A percentile compares a stretch with the other conserved stretches of the same genome.
Evolutionary conservation across 2,329 filamentous ascomycete genomes (phyloP).

Genomic region (Aspergillus oerlinghausenensis): DNA sequence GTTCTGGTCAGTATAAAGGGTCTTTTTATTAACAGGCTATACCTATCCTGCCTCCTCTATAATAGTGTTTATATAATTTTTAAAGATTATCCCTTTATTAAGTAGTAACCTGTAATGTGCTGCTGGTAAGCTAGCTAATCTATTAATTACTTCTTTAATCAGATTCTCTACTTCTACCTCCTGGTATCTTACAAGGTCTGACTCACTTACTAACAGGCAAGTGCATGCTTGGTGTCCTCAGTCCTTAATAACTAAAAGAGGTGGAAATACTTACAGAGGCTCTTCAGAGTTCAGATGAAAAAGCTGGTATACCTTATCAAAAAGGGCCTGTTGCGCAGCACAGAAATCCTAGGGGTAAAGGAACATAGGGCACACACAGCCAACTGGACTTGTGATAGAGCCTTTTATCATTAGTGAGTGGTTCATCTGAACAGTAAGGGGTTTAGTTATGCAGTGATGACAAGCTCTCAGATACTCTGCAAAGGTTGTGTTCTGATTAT

Average conservation of each 20-base stretch:
- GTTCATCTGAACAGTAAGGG: conserved; percentile 1
- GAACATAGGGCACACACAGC: conserved; percentile 1
- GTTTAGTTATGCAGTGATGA: conserved; percentile 4
- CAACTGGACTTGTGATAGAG: conserved; percentile 2
- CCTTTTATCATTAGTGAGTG: conserved; percentile 1
- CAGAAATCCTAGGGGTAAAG: conserved; percentile 2
- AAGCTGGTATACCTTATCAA: conserved; percentile 1
- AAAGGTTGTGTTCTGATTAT: conserved; percentile 1
- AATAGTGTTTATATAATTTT: conserved; percentile 4
- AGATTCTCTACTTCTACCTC: conserved; percentile 4
- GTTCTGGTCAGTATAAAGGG: not conserved
- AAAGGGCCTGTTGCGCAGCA: not conserved
- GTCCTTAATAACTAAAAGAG: conserved; percentile 1
- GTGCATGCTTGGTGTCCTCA: not conserved
- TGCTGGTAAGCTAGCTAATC: not conserved
- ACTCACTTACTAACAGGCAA: conserved; percentile 1
- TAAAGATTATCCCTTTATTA: not conserved
- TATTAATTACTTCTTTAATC: conserved; percentile 1
- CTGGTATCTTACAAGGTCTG: not conserved
- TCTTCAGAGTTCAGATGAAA: not conserved
- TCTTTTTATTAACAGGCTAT: no score
- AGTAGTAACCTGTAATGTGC: not conserved
- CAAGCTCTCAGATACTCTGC: conserved; percentile 1
- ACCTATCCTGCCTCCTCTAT: conserved; percentile 1
- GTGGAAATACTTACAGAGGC: not conserved